Percentiles rank a stretch among this genome's conserved stretches.
Conservation (phyloP, 331 rosid genomes). For the Malus hybrid region DNA sequence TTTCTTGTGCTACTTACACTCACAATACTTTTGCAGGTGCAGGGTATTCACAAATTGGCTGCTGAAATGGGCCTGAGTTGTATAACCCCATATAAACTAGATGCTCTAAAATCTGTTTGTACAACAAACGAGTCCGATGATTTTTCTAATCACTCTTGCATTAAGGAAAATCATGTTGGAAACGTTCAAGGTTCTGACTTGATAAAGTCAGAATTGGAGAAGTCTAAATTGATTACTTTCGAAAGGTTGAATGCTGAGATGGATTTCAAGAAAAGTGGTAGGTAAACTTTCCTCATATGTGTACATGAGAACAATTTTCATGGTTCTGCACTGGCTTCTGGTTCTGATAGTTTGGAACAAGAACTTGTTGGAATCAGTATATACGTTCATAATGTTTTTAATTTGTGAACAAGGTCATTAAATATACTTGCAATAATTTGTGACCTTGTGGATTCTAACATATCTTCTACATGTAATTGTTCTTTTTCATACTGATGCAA, state of each 20-base stretch:
- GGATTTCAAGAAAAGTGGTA: conserved; percentile 45
- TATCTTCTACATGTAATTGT: not conserved
- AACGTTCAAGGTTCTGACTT: conserved; percentile 25
- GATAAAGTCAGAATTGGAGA: conserved; percentile 33
- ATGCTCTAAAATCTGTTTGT: conserved; percentile 83
- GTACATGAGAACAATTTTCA: not conserved
- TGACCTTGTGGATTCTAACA: not conserved
- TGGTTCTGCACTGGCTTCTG: not conserved
- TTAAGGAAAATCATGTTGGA: conserved; percentile 24
- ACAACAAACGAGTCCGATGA: conserved; percentile 31
- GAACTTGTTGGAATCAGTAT: not conserved
- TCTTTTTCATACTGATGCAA: not conserved
- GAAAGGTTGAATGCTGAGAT: conserved; percentile 30
- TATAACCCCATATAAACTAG: conserved; percentile 64
- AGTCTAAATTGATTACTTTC: conserved; percentile 21
- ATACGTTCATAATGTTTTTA: not conserved
- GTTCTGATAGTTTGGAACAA: not conserved
- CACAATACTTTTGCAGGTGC: conserved; percentile 46
- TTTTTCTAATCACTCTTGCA: conserved; percentile 23
- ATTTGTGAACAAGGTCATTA: not conserved
- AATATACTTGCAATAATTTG: not conserved
- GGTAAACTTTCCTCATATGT: conserved; percentile 20
- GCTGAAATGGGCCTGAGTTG: conserved; percentile 88
- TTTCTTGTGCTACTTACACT: not conserved
- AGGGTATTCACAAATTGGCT: conserved; percentile 75